phyloP scores from a whole-genome alignment of 2,329 filamentous ascomycete species.

The Claviceps africana region DNA sequence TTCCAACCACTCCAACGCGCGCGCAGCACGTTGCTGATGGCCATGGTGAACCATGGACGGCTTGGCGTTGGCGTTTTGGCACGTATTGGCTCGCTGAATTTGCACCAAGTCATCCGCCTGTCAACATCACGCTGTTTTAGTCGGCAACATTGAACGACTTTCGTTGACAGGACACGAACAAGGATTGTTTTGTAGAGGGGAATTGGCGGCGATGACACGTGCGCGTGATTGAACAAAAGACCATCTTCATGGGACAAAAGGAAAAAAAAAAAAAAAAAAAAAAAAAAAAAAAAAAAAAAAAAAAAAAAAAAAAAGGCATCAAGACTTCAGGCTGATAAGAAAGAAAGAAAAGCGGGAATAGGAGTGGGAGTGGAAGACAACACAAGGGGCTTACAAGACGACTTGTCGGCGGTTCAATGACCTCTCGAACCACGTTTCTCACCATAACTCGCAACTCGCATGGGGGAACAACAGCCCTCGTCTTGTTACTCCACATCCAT shows the following conservation, averaged over 20 bases:
- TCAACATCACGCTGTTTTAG: neutral
- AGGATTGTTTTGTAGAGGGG: neutral
- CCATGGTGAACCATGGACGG: neutral
- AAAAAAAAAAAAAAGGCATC: too few relatives aligned
- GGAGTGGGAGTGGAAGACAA: too few relatives aligned
- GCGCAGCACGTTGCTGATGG: neutral
- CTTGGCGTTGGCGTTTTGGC: neutral
- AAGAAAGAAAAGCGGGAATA: too few relatives aligned
- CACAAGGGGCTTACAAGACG: neutral
- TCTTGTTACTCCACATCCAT: neutral
- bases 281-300: neutral
- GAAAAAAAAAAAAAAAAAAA: neutral
- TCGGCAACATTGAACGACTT: neutral
- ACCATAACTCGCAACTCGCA: neutral
- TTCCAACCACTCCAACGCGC: neutral
- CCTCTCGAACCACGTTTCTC: neutral
- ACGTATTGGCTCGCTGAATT: neutral
- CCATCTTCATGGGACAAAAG: neutral
- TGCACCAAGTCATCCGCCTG: neutral
- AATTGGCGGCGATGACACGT: neutral
- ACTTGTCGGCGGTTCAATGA: neutral
- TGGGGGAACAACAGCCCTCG: neutral
- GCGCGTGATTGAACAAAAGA: neutral
- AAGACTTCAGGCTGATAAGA: too few relatives aligned
- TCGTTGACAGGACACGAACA: neutral